phyloP scores from a whole-genome alignment of 352 stramenopile genomes.

The Phytopythium aichiense region DNA sequence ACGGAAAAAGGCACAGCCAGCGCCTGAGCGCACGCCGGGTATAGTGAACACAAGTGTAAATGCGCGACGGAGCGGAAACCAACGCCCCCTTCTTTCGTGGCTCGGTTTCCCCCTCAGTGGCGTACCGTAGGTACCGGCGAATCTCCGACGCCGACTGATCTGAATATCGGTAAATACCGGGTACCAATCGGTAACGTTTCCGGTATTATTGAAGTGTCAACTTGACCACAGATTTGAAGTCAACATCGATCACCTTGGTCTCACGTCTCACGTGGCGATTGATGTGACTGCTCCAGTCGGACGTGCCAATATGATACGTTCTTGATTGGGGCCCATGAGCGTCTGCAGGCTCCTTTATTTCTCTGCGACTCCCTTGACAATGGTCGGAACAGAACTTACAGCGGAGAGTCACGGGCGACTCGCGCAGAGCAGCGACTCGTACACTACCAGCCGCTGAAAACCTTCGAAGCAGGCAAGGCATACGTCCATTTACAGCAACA shows the following conservation, averaged over 20 bases:
- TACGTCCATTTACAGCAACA: conserved; percentile 16
- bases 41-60: conserved; percentile 9
- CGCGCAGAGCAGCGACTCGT: not conserved
- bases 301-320: not conserved
- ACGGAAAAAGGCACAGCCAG: not conserved
- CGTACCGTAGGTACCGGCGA: not conserved
- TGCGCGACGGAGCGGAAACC: not conserved
- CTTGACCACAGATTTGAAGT: no score
- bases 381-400: not conserved
- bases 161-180: no score
- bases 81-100: not conserved
- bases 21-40: not conserved
- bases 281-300: no score
- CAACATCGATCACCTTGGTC: no score
- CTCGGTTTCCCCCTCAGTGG: not conserved
- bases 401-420: not conserved
- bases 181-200: no score
- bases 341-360: not conserved
- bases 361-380: not conserved
- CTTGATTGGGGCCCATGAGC: not conserved
- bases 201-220: not conserved
- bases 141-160: not conserved
- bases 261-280: no score
- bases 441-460: not conserved
- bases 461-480: conserved; percentile 1